These are phyloP conservation scores for Sistotremastrum suecicum DNA, from an alignment of 768 basidiomycete genomes.

Conservation along the genomic window DNA sequence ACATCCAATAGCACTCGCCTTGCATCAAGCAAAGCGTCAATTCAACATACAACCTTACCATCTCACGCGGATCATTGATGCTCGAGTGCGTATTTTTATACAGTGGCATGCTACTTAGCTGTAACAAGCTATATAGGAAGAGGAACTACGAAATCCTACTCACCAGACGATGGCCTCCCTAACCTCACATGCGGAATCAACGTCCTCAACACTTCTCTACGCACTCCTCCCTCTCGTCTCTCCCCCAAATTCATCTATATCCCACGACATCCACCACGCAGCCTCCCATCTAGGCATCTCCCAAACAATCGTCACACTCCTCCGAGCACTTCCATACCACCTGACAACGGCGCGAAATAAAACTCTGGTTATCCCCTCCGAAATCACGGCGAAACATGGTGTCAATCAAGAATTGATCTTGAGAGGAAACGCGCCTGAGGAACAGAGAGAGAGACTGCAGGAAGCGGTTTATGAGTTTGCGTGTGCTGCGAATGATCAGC, in stretches of 20 bases:
- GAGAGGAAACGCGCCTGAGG: constrained; percentile 27
- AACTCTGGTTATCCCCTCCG: constrained; percentile 59
- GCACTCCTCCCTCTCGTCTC: constrained; percentile 55
- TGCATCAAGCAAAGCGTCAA: constrained; percentile 39
- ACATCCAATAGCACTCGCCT: constrained; percentile 68
- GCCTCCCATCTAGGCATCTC: constrained; percentile 73
- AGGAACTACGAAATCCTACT: constrained; percentile 48
- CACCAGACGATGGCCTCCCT: constrained; percentile 57
- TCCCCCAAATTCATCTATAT: constrained; percentile 26
- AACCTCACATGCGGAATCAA: constrained; percentile 64
- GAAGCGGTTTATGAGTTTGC: constrained; percentile 80
- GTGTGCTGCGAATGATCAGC: constrained; percentile 64
- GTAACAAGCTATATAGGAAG: constrained; percentile 30
- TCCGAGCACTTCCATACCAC: constrained; percentile 70
- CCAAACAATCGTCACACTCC: constrained; percentile 52
- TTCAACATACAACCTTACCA: constrained; percentile 55
- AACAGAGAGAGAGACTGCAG: constrained; percentile 41
- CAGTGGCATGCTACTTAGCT: background rate
- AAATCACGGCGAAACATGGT: constrained; percentile 64
- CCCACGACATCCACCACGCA: constrained; percentile 48
- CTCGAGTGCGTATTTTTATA: constrained; percentile 40
- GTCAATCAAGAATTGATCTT: constrained; percentile 74
- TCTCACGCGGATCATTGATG: constrained; percentile 72
- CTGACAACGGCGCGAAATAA: constrained; percentile 38
- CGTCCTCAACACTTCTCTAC: constrained; percentile 66